A percentile compares a stretch with the other conserved stretches of the same genome.
These are phyloP conservation scores for Hyphopichia khmerensis DNA, from an alignment of 1,139 yeast species.

Conservation along the genomic window DNA sequence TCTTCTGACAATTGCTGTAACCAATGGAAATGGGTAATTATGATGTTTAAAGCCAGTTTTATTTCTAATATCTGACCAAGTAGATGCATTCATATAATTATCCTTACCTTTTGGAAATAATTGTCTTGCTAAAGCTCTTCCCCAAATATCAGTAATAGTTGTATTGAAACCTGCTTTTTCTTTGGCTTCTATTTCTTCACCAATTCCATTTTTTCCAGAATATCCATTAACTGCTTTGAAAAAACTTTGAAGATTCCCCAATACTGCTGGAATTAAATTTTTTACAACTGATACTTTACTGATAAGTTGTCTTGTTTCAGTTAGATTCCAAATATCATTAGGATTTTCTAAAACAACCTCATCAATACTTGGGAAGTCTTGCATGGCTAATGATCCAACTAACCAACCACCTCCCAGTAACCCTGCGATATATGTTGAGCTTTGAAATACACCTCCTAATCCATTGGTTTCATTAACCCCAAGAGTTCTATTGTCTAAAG, in stretches of 20 bases:
- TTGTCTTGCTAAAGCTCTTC: conserved; percentile 40
- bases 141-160: conserved; percentile 38
- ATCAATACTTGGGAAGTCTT: conserved; percentile 34
- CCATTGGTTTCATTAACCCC: conserved; percentile 46
- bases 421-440: conserved; percentile 36
- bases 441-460: conserved; percentile 40
- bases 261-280: conserved; percentile 21
- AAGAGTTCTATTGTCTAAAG: conserved; percentile 70
- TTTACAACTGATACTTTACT: conserved; percentile 22
- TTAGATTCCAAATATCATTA: conserved; percentile 39
- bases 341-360: conserved; percentile 30
- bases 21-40: conserved; percentile 43
- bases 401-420: conserved; percentile 44
- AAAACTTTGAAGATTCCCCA: conserved; percentile 22
- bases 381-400: conserved; percentile 33
- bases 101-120: conserved; percentile 27
- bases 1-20: conserved; percentile 35
- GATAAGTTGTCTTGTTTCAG: conserved; percentile 27
- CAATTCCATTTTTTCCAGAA: conserved; percentile 20
- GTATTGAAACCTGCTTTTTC: conserved; percentile 31
- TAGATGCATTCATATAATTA: conserved; percentile 22
- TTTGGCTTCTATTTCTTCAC: conserved; percentile 27
- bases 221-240: conserved; percentile 27
- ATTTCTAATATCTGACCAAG: conserved; percentile 35
- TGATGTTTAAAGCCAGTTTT: conserved; percentile 26